Base-by-base conservation (phyloP, 148 eudicot species). In the Camellia japonica region DNA sequence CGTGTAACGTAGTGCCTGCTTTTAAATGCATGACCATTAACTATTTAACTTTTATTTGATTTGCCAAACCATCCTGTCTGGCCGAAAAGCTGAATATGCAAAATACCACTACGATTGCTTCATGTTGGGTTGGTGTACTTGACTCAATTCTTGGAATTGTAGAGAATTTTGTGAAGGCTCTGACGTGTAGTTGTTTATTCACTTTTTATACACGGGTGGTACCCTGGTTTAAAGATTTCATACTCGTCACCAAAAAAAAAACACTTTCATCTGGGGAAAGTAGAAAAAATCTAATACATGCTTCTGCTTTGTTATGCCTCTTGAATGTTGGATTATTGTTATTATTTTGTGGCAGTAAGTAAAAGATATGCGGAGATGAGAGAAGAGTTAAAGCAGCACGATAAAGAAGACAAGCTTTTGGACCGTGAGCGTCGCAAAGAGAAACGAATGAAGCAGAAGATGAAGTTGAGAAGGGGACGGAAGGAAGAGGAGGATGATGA, bases 381-480 rank as follows among this genome's bases (percentile, higher is more conserved):
- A 78, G 90, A 87, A 78, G 78, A 77, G 77, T 55, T 95, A 84
- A 87, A 85, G 78, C 76, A 71, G 80, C 92, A 82, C 55, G 97
- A 93, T 74, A 86, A 89, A 83, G 90, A 82, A 54, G 98, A 95
- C 88, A 95, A 95, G 84, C 85, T 81, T 59, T 82, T 86, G 52
- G 92, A 90, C 51, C 91, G 89, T 76, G 75, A 90, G 64, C 93
- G 91, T 12, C 88, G 89, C 41, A 90, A 90, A 79, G 97, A 95
- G 86, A 86, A 86, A 76, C 88, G 90, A 79, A 44, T 88, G 81
- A 89, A 93, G 82, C 79, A 87, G 56, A 95, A 95, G 71, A 80
- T 84, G 82, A 94, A 94, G 83, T 43, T 69, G 86, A 93, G 89
- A 87, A 91, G 91, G 63, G 88, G 71, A 14, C 73, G 84, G 61